Evolutionary conservation across 2,329 filamentous ascomycete species (phyloP).

Genomic region (Fusarium neocosmosporiellum): DNA sequence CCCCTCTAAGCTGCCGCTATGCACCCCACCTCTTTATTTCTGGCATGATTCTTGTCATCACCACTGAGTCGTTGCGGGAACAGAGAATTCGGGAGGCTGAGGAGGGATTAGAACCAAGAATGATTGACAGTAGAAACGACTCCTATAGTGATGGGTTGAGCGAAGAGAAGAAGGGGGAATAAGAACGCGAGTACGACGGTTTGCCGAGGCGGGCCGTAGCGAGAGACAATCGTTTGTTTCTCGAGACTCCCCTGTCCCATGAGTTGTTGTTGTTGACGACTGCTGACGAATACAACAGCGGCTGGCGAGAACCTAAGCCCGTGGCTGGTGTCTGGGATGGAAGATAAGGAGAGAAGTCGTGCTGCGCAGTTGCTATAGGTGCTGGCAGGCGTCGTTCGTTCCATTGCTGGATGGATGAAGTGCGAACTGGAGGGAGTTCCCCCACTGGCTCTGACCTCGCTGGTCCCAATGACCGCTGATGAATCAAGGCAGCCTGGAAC

Average conservation of each 20-base stretch:
- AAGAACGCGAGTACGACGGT: slow-evolving; percentile 13
- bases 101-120: slow-evolving; percentile 2
- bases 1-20: slow-evolving; percentile 8
- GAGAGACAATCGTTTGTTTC: slow-evolving; percentile 21
- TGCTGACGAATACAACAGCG: slow-evolving; percentile 29
- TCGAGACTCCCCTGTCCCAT: slow-evolving; percentile 30
- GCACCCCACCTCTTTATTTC: slow-evolving; percentile 28
- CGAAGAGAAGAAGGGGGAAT: slow-evolving; percentile 3
- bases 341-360: not conserved
- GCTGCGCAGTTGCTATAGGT: not conserved
- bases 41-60: slow-evolving; percentile 22
- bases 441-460: slow-evolving; percentile 1
- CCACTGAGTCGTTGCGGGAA: not conserved
- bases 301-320: slow-evolving; percentile 14
- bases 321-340: slow-evolving; percentile 21
- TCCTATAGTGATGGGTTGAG: not conserved
- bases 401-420: slow-evolving; percentile 32
- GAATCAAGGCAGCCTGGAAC: slow-evolving; percentile 26
- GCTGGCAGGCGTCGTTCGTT: slow-evolving; percentile 3
- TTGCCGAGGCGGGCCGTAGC: slow-evolving; percentile 30
- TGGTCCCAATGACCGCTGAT: slow-evolving; percentile 17
- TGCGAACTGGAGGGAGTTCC: slow-evolving; percentile 10
- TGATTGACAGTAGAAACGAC: not conserved
- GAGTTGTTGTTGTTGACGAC: slow-evolving; percentile 12
- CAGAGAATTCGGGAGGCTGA: not conserved